Percentiles rank a stretch among this genome's conserved stretches.
phyloP scores from a whole-genome alignment of 2,329 filamentous ascomycete genomes.

The Penicillium brasilianum region DNA sequence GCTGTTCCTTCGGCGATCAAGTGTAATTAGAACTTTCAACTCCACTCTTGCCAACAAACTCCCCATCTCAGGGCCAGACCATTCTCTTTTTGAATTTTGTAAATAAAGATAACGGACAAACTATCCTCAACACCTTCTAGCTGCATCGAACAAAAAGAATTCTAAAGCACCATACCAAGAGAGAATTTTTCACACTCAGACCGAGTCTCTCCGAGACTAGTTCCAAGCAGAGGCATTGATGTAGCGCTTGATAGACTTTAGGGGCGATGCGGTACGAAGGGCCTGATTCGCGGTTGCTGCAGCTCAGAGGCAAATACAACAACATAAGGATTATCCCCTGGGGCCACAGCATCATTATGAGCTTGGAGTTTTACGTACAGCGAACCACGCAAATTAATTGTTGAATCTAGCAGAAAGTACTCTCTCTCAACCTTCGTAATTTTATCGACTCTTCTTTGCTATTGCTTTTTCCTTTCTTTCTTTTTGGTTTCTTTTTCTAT shows the following conservation, averaged over 20 bases:
- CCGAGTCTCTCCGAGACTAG: conserved; percentile 14
- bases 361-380: conserved; percentile 1
- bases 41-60: background rate
- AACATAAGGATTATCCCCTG: conserved; percentile 8
- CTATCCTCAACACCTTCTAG: background rate
- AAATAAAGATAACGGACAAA: background rate
- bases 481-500: background rate
- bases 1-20: conserved; percentile 12
- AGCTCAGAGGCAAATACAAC: background rate
- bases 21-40: background rate
- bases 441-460: background rate
- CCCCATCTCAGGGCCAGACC: background rate
- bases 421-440: background rate
- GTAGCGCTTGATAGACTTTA: conserved; percentile 24
- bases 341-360: conserved; percentile 3
- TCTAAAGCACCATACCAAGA: background rate
- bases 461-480: background rate
- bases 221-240: conserved; percentile 10
- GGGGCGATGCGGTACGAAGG: conserved; percentile 6
- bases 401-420: background rate
- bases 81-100: background rate
- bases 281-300: conserved; percentile 13
- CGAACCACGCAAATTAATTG: background rate
- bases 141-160: background rate
- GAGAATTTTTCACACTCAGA: background rate